Percentiles rank a stretch among this genome's conserved stretches.
These are phyloP conservation scores for Globisporangium yorkense DNA, from an alignment of 352 stramenopile genomes.

Conservation along the genomic window DNA sequence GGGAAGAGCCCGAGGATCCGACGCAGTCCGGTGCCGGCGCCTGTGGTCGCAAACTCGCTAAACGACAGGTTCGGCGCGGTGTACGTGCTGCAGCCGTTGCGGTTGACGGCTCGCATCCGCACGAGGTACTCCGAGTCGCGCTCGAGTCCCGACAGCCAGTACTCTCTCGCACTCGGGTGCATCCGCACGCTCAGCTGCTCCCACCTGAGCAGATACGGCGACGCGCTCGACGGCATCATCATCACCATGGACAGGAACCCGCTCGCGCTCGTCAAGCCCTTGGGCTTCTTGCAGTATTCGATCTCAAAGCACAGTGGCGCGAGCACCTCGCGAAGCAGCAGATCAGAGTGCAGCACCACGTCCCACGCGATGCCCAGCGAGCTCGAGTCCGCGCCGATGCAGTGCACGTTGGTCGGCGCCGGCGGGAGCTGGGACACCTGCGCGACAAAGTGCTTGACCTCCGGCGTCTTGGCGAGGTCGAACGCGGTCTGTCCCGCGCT, in stretches of 20 bases:
- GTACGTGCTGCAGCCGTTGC: slow-evolving; percentile 59
- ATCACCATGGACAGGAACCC: slow-evolving; percentile 49
- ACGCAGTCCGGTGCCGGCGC: slow-evolving; percentile 1
- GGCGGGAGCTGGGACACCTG: slow-evolving; percentile 28
- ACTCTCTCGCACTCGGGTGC: slow-evolving; percentile 38
- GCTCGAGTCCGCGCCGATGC: slow-evolving; percentile 42
- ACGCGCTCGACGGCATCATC: slow-evolving; percentile 25
- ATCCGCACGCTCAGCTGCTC: slow-evolving; percentile 39
- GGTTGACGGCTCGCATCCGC: slow-evolving; percentile 48
- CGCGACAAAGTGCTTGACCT: slow-evolving; percentile 35
- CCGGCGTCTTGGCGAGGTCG: slow-evolving; percentile 35
- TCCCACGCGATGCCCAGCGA: slow-evolving; percentile 56
- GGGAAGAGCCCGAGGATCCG: slow-evolving; percentile 12
- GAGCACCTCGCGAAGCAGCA: slow-evolving; percentile 25
- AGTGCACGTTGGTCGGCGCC: slow-evolving; percentile 28
- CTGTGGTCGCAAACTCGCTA: slow-evolving; percentile 33
- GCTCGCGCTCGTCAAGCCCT: slow-evolving; percentile 33
- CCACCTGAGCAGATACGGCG: slow-evolving; percentile 42
- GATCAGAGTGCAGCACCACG: slow-evolving; percentile 27
- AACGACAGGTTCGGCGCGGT: slow-evolving; percentile 32
- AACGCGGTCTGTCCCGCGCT: slow-evolving; percentile 30
- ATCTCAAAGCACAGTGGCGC: slow-evolving; percentile 46
- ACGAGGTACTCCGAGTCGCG: slow-evolving; percentile 55
- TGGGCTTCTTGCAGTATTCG: slow-evolving; percentile 57
- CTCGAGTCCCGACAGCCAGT: slow-evolving; percentile 53